Evolutionary conservation across 2,329 filamentous ascomycete species (phyloP), one percentile per base, ranked within the genome.

Genomic region (Microdochium trichocladiopsis): DNA sequence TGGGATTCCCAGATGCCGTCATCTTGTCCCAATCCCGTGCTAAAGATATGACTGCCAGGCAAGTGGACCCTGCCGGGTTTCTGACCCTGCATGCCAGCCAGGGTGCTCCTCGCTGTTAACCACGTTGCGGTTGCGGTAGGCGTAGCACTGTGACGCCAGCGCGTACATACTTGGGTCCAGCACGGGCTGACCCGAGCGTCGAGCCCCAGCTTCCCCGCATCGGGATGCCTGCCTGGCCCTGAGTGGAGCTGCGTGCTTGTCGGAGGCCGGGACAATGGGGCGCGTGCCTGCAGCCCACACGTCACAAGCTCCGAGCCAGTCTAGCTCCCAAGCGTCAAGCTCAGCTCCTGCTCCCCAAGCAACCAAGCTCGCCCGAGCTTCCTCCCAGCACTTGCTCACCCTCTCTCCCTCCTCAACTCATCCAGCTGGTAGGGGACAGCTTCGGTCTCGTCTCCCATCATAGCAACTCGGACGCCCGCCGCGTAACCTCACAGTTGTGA

Each of bases 251-350:
- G 18, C 41, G 41, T 18, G 41, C 41, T 45, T 45, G 41, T 45
- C 16, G 16, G 22, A 11, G 41, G 41, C 41, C 21, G 41, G 36
- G 41, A 12, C 41, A 21, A 23, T 22, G 9, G 21, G 36, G 36
- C 41, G 41, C 41, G 41, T 45, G 41, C 41, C 41, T 45, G 41
- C 41, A 45, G 41, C 41, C 41, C 41, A 45, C n/a, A n/a, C 41
- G 41, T 45, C 41, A 45, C 41, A 45, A 45, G 41, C 41, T 45
- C 41, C 41, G 12, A 23, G 41, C 41, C 22, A 45, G 18, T 18
- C n/a, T n/a, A n/a, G n/a, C n/a, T n/a, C n/a, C n/a, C n/a, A n/a
- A n/a, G n/a, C n/a, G n/a, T 16, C 41, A 22, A 18, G 14, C 18
- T 41, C n/a, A 11, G 41, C n/a, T 18, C 12, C 21, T 8, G 14